Evolutionary conservation across 352 stramenopile species (phyloP).

Genomic region (Phytophthora fragariaefolia): DNA sequence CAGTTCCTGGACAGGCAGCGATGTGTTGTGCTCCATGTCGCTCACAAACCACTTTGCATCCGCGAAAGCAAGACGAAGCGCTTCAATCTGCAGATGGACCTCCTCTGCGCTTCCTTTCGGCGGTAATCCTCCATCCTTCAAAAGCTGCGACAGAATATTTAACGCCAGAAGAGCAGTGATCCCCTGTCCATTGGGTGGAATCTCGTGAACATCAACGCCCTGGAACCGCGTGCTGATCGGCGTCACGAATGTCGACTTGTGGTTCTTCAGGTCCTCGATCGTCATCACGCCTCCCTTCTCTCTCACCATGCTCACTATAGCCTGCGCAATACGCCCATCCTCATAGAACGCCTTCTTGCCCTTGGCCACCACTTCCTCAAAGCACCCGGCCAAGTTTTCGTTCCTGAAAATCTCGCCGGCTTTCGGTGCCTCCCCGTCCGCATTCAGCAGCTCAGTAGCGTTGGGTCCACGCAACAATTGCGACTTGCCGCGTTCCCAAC

Average conservation of each 20-base stretch:
- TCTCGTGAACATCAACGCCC: constrained; percentile 92
- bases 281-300: constrained; percentile 73
- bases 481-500: constrained; percentile 80
- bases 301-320: constrained; percentile 87
- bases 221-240: constrained; percentile 91
- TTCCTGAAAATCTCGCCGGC: constrained; percentile 91
- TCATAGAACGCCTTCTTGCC: constrained; percentile 90
- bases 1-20: constrained; percentile 67
- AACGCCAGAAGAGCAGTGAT: constrained; percentile 96
- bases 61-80: constrained; percentile 94
- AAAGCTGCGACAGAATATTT: constrained; percentile 87
- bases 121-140: constrained; percentile 45
- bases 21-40: constrained; percentile 72
- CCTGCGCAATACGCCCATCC: constrained; percentile 79
- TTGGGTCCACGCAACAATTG: constrained; percentile 70
- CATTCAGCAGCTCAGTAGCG: constrained; percentile 57
- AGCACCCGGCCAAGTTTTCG: constrained; percentile 78
- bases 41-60: constrained; percentile 90
- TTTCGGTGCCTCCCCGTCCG: constrained; percentile 55
- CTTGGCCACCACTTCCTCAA: constrained; percentile 88
- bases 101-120: constrained; percentile 69
- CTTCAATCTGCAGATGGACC: constrained; percentile 93
- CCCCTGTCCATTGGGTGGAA: constrained; percentile 96
- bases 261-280: constrained; percentile 86
- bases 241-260: constrained; percentile 91